A percentile compares a stretch with the other conserved stretches of the same genome.
Conservation (phyloP, 2,329 filamentous ascomycete species). For the Hymenoscyphus albidus region DNA sequence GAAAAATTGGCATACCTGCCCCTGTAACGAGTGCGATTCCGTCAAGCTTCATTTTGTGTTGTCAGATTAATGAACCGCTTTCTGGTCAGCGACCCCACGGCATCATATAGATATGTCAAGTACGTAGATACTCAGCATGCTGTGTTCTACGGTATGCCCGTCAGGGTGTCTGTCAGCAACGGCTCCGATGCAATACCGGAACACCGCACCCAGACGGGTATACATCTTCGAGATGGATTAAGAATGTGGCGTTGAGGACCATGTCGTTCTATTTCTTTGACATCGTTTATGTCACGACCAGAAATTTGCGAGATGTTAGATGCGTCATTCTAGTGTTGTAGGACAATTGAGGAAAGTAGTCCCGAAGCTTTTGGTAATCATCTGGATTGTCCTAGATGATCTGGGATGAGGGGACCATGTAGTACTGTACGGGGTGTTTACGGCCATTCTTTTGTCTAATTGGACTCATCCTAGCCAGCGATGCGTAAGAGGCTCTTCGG, state of each 20-base stretch:
- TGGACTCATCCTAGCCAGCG: not conserved
- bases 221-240: no score
- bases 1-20: not conserved
- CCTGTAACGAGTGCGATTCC: conserved; percentile 5
- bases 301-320: no score
- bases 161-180: not conserved
- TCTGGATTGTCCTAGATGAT: no score
- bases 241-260: no score
- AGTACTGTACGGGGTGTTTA: no score
- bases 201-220: not conserved
- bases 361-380: no score
- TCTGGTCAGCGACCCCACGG: not conserved
- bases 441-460: no score
- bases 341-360: no score
- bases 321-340: no score
- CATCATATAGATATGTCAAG: not conserved
- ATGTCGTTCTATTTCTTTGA: no score
- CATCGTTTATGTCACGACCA: no score
- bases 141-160: not conserved
- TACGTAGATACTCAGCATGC: not conserved
- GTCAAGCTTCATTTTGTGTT: conserved; percentile 3
- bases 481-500: not conserved
- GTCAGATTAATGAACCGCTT: not conserved
- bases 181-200: not conserved
- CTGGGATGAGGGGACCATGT: no score